Conservation (phyloP, 164 flowering plant genomes). For the Stephania yunnanensis region DNA sequence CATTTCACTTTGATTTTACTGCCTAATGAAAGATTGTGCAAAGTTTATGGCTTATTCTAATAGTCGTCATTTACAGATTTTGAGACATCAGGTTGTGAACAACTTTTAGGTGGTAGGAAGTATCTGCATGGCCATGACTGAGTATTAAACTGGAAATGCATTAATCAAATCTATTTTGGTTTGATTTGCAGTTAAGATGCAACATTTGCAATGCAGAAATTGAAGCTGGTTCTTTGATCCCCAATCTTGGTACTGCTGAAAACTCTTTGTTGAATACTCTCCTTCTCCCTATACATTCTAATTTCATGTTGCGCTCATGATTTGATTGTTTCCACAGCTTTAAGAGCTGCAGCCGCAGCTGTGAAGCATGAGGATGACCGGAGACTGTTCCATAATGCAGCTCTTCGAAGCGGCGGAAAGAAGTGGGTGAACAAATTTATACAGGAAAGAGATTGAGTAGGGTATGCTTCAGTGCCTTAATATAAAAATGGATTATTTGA, state of each 20-base stretch:
- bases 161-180: not conserved
- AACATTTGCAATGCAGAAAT: conserved; percentile 71
- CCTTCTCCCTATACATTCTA: not conserved
- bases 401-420: conserved; percentile 78
- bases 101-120: no score
- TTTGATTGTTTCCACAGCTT: conserved; percentile 41
- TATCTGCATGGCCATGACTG: no score
- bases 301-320: conserved; percentile 9
- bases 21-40: not conserved
- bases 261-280: not conserved
- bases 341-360: conserved; percentile 93
- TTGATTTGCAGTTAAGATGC: conserved; percentile 68
- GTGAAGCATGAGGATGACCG: conserved; percentile 86
- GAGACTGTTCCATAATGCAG: conserved; percentile 78
- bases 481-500: not conserved
- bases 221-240: conserved; percentile 58
- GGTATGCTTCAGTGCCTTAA: conserved; percentile 32
- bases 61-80: no score
- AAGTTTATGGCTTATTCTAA: no score
- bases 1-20: not conserved
- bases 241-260: conserved; percentile 60
- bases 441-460: conserved; percentile 44
- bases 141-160: conserved; percentile 4
- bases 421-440: conserved; percentile 57
- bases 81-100: no score